These are phyloP conservation scores for Coffea canephora DNA, from an alignment of 257 asterid species.

Conservation along the genomic window DNA sequence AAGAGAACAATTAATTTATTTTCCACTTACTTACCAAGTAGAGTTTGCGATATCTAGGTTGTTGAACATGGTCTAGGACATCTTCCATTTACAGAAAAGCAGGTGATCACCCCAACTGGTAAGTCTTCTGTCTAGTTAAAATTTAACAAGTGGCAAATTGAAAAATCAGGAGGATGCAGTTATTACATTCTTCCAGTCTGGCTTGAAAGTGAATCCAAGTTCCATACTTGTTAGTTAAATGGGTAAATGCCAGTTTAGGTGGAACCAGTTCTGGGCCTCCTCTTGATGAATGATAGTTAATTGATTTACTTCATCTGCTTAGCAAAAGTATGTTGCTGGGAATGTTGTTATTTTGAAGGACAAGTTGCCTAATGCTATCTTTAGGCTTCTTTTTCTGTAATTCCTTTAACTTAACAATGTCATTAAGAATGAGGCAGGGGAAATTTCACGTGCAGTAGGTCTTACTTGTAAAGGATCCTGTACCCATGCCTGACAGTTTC, in stretches of 20 bases:
- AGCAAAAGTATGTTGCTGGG: not conserved
- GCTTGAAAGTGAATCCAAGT: not conserved
- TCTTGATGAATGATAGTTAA: not conserved
- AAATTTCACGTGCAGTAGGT: not conserved
- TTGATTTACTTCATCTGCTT: not conserved
- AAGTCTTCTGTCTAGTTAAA: slow-evolving; percentile 23
- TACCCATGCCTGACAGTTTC: not conserved
- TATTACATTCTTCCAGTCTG: not conserved
- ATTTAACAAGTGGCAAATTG: not conserved
- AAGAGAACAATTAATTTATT: not conserved
- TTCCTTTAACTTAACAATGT: not conserved
- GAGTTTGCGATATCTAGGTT: slow-evolving; percentile 49
- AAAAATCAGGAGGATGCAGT: not conserved
- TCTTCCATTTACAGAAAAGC: slow-evolving; percentile 97
- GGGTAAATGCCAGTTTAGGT: not conserved
- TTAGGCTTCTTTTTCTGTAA: not conserved
- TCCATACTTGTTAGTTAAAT: not conserved
- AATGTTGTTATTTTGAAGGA: not conserved
- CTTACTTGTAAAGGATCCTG: too few relatives aligned
- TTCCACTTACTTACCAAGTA: slow-evolving; percentile 24
- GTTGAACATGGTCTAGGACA: slow-evolving; percentile 99
- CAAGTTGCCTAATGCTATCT: not conserved
- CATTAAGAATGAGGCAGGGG: not conserved
- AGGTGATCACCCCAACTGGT: slow-evolving; percentile 97
- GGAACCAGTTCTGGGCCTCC: not conserved